Conservation (phyloP, 352 stramenopile species). For the Phytophthora pini region DNA sequence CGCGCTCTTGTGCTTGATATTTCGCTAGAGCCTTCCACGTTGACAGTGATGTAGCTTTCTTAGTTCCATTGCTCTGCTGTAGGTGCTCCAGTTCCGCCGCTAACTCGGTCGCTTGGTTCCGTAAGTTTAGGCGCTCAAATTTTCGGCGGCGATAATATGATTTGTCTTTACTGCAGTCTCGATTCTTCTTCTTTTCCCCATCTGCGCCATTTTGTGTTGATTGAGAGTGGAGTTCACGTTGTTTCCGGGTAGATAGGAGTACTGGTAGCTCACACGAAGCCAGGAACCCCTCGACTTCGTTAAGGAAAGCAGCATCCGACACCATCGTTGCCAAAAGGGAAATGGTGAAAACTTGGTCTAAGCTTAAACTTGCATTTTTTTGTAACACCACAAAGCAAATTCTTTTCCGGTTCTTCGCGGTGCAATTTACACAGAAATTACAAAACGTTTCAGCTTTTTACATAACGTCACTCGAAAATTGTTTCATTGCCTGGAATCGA, state of each 20-base stretch:
- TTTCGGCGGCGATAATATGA: constrained; percentile 15
- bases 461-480: no score
- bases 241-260: not conserved
- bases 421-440: not conserved
- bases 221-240: not conserved
- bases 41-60: not conserved
- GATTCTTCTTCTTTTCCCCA: not conserved
- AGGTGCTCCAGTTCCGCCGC: constrained; percentile 11
- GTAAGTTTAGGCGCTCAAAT: constrained; percentile 29
- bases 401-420: constrained; percentile 7
- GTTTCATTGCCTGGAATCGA: no score
- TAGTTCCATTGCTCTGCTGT: constrained; percentile 4
- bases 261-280: not conserved
- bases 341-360: constrained; percentile 1
- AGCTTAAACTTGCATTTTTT: constrained; percentile 9
- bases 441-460: constrained; percentile 11
- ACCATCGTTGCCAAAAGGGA: constrained; percentile 8
- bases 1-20: constrained; percentile 9
- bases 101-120: constrained; percentile 17
- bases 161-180: not conserved
- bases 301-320: constrained; percentile 17
- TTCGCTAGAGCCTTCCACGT: constrained; percentile 21
- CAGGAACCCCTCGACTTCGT: constrained; percentile 19
- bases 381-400: constrained; percentile 8
- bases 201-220: not conserved